Percentiles rank a stretch among this genome's conserved stretches.
Conservation (phyloP, 495 filamentous ascomycete genomes). For the Aspergillus asperescens region DNA sequence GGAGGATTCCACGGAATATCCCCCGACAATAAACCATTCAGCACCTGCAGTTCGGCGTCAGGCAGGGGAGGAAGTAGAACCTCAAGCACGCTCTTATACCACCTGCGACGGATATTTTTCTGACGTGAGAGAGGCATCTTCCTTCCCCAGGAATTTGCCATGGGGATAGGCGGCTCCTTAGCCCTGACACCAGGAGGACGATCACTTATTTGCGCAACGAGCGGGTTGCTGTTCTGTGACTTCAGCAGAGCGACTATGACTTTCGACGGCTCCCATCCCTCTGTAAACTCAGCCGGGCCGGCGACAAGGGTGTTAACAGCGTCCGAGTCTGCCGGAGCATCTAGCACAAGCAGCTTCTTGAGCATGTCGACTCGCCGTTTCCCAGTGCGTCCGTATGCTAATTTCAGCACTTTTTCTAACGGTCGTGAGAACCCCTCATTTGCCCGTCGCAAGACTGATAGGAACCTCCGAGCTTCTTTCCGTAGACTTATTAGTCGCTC, state of each 20-base stretch:
- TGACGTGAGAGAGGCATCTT: conserved; percentile 48
- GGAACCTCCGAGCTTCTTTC: conserved; percentile 20
- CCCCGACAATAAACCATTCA: conserved; percentile 57
- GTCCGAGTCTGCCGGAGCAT: conserved; percentile 30
- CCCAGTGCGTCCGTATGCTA: conserved; percentile 72
- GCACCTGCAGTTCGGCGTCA: conserved; percentile 53
- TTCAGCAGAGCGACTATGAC: conserved; percentile 32
- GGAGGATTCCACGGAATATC: conserved; percentile 36
- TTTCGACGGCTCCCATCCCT: conserved; percentile 34
- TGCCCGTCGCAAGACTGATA: conserved; percentile 48
- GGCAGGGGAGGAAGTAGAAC: conserved; percentile 70
- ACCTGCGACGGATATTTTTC: conserved; percentile 53
- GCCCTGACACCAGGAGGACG: conserved; percentile 33
- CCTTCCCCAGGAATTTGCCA: conserved; percentile 58
- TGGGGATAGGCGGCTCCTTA: conserved; percentile 50
- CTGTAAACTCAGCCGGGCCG: conserved; percentile 14
- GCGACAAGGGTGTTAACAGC: conserved; percentile 13
- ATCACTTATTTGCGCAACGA: conserved; percentile 18
- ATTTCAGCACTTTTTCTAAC: conserved; percentile 57
- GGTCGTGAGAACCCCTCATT: conserved; percentile 59
- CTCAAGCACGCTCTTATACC: conserved; percentile 52
- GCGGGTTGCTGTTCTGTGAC: conserved; percentile 31
- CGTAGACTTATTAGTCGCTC: conserved; percentile 17
- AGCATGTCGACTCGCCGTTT: conserved; percentile 60
- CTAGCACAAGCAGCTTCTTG: conserved; percentile 36